Percentiles rank a stretch among this genome's conserved stretches.
Evolutionary conservation across 2,329 filamentous ascomycete genomes (phyloP).

Genomic region (Calonectria montana): DNA sequence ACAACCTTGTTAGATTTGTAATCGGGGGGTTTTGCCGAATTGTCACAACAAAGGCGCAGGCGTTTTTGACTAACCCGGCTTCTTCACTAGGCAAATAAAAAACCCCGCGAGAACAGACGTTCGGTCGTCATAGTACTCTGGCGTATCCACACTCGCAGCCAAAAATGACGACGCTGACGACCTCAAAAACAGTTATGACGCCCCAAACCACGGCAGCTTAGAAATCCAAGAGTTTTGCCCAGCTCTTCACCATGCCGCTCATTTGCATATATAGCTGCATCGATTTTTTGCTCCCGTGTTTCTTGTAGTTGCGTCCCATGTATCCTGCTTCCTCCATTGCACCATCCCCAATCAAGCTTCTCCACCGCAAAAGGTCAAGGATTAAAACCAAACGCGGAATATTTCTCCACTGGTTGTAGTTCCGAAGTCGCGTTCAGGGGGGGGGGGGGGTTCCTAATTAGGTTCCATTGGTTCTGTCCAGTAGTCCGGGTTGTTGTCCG

Average conservation of each 20-base stretch:
- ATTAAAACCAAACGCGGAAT: slow-evolving; percentile 7
- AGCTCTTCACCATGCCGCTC: too few relatives aligned
- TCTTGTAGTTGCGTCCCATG: background rate
- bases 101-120: background rate
- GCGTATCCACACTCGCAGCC: background rate
- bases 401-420: background rate
- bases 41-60: background rate
- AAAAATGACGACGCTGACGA: slow-evolving; percentile 23
- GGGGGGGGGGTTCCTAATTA: background rate
- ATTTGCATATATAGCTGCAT: background rate
- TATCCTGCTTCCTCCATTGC: background rate
- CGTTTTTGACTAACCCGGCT: background rate
- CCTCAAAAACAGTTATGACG: slow-evolving; percentile 7
- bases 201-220: slow-evolving; percentile 10
- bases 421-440: background rate
- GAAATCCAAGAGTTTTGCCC: background rate
- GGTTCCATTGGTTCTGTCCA: background rate
- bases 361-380: slow-evolving; percentile 19
- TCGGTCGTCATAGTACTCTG: slow-evolving; percentile 6
- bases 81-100: background rate
- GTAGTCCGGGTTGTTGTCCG: background rate
- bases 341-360: slow-evolving; percentile 20
- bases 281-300: background rate
- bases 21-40: background rate
- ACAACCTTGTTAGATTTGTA: background rate